Evolutionary conservation across 345 rosid species (phyloP).

Genomic region (Kandelia obovata): DNA sequence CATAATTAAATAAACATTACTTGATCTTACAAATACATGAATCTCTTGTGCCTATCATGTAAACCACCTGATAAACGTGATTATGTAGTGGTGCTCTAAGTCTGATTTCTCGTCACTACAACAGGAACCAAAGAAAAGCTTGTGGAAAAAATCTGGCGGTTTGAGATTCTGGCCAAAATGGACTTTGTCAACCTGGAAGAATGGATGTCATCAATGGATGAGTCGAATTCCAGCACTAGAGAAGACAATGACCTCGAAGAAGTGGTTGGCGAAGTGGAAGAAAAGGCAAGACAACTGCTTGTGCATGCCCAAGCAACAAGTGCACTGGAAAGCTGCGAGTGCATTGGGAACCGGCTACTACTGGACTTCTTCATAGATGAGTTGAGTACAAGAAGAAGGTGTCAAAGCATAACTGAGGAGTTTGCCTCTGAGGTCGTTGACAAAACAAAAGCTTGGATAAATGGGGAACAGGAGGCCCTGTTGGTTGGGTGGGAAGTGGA

Average conservation of each 20-base stretch:
- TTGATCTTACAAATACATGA: no score
- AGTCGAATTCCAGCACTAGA: neutral
- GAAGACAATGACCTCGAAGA: slow-evolving; percentile 15
- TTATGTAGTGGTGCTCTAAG: neutral
- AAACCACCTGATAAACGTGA: no score
- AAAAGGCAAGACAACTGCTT: slow-evolving; percentile 39
- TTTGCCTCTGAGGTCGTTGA: slow-evolving; percentile 23
- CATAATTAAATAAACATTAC: no score
- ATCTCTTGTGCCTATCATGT: no score
- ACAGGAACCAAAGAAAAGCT: slow-evolving; percentile 42
- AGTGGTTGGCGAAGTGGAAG: slow-evolving; percentile 31
- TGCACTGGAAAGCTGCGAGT: slow-evolving; percentile 22
- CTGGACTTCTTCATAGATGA: slow-evolving; percentile 52
- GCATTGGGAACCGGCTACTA: slow-evolving; percentile 23
- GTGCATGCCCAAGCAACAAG: slow-evolving; percentile 34
- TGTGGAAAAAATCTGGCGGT: slow-evolving; percentile 32
- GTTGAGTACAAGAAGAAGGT: slow-evolving; percentile 15
- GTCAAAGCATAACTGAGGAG: slow-evolving; percentile 6
- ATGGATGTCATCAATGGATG: slow-evolving; percentile 35
- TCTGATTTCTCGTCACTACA: neutral
- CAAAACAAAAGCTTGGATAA: slow-evolving; percentile 44
- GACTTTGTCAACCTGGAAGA: slow-evolving; percentile 31
- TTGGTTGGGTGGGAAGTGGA: slow-evolving; percentile 24
- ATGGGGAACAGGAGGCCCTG: slow-evolving; percentile 21
- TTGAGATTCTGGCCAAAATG: slow-evolving; percentile 33